phyloP scores from a whole-genome alignment of 2,329 filamentous ascomycete genomes.

The Xylogone sp. region DNA sequence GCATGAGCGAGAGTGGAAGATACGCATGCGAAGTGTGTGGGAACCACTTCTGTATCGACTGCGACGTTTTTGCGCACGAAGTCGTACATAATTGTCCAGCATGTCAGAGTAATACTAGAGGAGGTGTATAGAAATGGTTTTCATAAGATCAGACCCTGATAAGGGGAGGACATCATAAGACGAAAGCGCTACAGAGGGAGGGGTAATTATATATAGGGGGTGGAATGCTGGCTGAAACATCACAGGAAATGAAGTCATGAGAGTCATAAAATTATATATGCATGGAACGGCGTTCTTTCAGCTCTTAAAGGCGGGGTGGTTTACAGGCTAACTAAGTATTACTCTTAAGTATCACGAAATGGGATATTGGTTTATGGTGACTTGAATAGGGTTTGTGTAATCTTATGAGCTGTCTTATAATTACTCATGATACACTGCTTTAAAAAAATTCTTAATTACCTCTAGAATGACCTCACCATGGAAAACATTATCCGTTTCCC shows the following conservation, averaged over 20 bases:
- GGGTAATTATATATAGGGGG: too few species aligned
- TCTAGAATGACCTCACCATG: neutral
- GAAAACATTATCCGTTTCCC: neutral
- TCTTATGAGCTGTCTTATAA: neutral
- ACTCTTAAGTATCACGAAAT: neutral
- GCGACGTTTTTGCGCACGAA: constrained; percentile 92
- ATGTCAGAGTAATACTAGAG: constrained; percentile 44
- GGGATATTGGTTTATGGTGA: neutral
- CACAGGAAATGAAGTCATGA: too few species aligned
- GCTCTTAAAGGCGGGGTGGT: neutral
- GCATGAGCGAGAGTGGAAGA: constrained; percentile 78
- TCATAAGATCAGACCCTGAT: too few species aligned
- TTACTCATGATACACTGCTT: neutral
- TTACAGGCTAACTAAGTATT: neutral
- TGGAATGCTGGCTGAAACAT: too few species aligned
- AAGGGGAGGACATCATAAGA: neutral
- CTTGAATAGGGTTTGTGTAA: neutral
- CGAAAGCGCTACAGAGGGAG: neutral
- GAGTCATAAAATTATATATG: neutral
- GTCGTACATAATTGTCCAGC: constrained; percentile 94
- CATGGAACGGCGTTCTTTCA: neutral
- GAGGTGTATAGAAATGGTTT: neutral
- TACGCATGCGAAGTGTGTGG: constrained; percentile 87
- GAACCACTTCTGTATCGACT: constrained; percentile 96
- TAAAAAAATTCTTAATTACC: neutral